phyloP scores from a whole-genome alignment of 805 yeast genomes.

The Pichia eremophila region DNA sequence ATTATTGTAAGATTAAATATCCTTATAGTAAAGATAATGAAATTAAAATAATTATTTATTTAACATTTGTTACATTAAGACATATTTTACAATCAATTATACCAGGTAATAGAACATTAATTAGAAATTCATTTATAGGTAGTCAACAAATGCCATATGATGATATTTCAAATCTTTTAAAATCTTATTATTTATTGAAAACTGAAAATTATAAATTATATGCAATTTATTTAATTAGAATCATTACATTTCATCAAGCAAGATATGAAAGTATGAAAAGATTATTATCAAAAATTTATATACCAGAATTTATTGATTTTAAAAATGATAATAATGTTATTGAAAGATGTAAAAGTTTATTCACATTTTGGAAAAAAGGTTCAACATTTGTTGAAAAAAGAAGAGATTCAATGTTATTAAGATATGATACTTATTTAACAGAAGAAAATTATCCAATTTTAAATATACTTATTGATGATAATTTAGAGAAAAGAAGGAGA shows the following conservation, averaged over 20 bases:
- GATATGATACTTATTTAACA: neutral
- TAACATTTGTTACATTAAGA: neutral
- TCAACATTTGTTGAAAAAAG: neutral
- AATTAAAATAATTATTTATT: neutral
- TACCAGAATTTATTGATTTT: constrained; percentile 1
- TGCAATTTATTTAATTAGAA: constrained; percentile 1
- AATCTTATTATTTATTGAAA: neutral
- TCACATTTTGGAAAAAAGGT: neutral
- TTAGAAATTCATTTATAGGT: neutral
- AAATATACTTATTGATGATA: neutral
- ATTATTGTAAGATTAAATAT: neutral
- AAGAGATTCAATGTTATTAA: neutral
- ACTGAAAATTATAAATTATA: neutral
- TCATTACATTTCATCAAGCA: neutral
- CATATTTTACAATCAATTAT: constrained; percentile 1
- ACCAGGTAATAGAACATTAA: constrained; percentile 1
- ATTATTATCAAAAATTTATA: neutral
- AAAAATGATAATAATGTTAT: neutral
- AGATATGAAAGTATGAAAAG: neutral
- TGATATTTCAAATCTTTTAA: neutral
- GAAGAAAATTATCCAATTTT: neutral
- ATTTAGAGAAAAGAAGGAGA: neutral
- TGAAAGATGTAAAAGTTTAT: neutral
- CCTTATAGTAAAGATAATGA: neutral
- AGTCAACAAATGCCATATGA: neutral